Conservation (phyloP, 805 yeast genomes). For the Saccharomycopsis synnaedendra region DNA sequence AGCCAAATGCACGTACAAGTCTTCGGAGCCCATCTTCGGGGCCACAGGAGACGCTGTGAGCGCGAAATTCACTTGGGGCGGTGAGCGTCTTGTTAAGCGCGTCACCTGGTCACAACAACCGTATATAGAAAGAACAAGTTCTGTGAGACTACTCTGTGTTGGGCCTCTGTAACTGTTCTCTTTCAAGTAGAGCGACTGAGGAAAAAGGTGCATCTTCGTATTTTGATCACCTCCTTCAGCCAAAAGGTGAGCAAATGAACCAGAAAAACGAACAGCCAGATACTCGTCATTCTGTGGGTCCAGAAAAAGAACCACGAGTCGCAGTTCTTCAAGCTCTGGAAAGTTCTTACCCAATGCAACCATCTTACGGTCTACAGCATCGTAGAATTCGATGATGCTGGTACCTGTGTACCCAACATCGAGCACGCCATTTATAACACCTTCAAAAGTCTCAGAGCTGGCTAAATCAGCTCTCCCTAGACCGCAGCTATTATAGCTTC, state of each 20-base stretch:
- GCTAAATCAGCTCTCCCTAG: constrained; percentile 28
- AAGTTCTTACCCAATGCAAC: constrained; percentile 19
- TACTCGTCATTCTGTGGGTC: constrained; percentile 33
- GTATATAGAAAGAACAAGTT: not conserved
- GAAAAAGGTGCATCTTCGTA: constrained; percentile 22
- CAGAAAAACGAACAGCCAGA: constrained; percentile 37
- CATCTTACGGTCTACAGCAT: constrained; percentile 17
- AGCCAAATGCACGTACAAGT: constrained; percentile 72
- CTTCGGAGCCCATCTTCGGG: constrained; percentile 41
- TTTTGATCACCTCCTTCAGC: constrained; percentile 8
- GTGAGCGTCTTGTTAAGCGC: constrained; percentile 29
- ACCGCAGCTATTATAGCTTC: constrained; percentile 35
- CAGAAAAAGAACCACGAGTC: constrained; percentile 34
- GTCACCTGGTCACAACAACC: constrained; percentile 23
- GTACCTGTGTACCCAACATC: constrained; percentile 3
- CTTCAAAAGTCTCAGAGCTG: not conserved
- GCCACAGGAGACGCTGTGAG: constrained; percentile 28
- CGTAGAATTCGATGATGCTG: constrained; percentile 19
- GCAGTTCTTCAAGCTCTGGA: constrained; percentile 6
- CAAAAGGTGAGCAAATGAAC: constrained; percentile 20
- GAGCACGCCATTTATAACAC: constrained; percentile 5
- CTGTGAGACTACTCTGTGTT: too few relatives aligned
- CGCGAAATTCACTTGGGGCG: constrained; percentile 32
- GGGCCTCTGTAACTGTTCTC: too few relatives aligned
- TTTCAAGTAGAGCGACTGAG: constrained; percentile 25